Percentiles rank a stretch among this genome's conserved stretches.
phyloP scores from a whole-genome alignment of 371 early-diverging fungal genomes.

The Cokeromyces recurvatus region DNA sequence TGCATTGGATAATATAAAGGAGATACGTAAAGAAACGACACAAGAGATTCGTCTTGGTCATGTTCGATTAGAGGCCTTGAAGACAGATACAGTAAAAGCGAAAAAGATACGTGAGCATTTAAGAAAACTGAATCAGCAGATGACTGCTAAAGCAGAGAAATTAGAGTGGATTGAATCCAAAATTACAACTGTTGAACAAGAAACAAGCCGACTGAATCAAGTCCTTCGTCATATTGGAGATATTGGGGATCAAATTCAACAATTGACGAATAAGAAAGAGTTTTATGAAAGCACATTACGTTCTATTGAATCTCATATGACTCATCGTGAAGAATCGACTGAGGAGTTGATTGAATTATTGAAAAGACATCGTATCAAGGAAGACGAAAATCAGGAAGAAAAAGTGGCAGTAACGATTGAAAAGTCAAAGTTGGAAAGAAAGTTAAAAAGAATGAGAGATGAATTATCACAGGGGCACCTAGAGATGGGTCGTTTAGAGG shows the following conservation, averaged over 20 bases:
- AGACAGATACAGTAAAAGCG: conserved; percentile 70
- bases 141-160: conserved; percentile 11
- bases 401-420: not conserved
- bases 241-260: conserved; percentile 35
- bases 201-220: conserved; percentile 21
- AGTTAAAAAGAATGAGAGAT: conserved; percentile 9
- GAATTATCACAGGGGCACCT: conserved; percentile 18
- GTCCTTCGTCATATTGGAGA: conserved; percentile 28
- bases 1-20: conserved; percentile 83
- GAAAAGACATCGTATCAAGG: conserved; percentile 4
- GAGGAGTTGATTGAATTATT: conserved; percentile 50
- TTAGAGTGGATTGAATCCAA: conserved; percentile 20
- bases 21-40: conserved; percentile 68
- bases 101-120: conserved; percentile 49
- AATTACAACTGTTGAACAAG: conserved; percentile 40
- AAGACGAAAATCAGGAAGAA: not conserved
- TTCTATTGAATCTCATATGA: conserved; percentile 45
- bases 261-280: conserved; percentile 30
- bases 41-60: conserved; percentile 65
- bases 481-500: conserved; percentile 13
- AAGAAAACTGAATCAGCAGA: conserved; percentile 27
- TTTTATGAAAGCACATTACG: conserved; percentile 32
- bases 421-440: conserved; percentile 2
- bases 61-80: conserved; percentile 61
- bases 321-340: conserved; percentile 47